Evolutionary conservation across 1,284 basidiomycete genomes (phyloP), one percentile per base, ranked within the genome.

Genomic region (Rhizoctonia solani): DNA sequence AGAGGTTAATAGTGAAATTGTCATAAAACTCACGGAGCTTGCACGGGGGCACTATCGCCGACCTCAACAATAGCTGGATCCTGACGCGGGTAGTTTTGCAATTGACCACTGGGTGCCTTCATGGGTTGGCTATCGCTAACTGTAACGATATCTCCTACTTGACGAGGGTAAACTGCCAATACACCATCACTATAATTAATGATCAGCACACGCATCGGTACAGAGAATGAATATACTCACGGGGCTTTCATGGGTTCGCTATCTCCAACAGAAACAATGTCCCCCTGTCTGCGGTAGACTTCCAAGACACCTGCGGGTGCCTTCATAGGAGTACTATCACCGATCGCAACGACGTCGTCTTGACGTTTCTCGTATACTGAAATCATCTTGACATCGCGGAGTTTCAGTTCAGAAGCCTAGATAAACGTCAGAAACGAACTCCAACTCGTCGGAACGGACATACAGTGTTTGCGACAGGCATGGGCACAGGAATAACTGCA

Each of bases 281-380:
- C 29, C 21, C n/a, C 49, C 25, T 52, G 49, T 13, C 49, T 8
- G 37, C 9, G 49, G 21, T 52, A 25, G 23, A 16, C n/a, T 29
- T 52, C 29, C 8, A 29, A 21, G 21, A 52, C 23, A 52, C 49
- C 49, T 27, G 49, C 13, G 30, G 30, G 52, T 32, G 52, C 52
- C 9, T 27, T 54, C 4, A 54, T 23, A 4, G 52, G 52, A 13
- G 21, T 19, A 19, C 52, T 54, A 30, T 54, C 52, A 4, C 52
- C 32, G n/a, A 58, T 21, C 2, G 39, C 47, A 4, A 58, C 55
- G 11, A 50, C 21, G 11, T n/a, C 6, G 25, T 34, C 58, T 23
- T 61, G 58, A 41, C 79, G 80, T 70, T 76, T 81, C 67, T 75
- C 73, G 73, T 84, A 85, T 25, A 80, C 80, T 27, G 75, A 76